Conservation (phyloP, 768 basidiomycete species). For the Boletellus ananas region DNA sequence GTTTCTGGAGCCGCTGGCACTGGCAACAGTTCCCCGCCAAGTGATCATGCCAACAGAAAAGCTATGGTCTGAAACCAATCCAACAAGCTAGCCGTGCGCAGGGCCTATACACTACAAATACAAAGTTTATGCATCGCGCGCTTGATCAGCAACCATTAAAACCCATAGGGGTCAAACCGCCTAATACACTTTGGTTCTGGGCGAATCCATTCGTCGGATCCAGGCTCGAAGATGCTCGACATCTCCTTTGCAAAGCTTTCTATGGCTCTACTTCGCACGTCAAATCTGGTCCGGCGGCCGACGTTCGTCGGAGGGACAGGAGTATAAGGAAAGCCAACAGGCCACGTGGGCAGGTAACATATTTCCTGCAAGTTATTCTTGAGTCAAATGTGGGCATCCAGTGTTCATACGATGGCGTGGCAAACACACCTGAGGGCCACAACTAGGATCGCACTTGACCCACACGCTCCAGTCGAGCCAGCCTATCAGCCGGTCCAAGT, state of each 20-base stretch:
- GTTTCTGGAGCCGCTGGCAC: too few relatives aligned
- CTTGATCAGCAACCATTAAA: too few relatives aligned
- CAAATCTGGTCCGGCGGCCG: too few relatives aligned
- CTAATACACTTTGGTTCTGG: constrained; percentile 9
- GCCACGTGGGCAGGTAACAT: not conserved
- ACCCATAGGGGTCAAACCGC: not conserved
- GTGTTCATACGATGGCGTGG: too few relatives aligned
- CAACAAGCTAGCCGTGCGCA: too few relatives aligned
- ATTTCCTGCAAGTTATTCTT: not conserved
- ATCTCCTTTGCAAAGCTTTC: not conserved
- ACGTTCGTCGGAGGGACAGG: too few relatives aligned
- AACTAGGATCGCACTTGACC: constrained; percentile 44
- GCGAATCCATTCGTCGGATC: not conserved
- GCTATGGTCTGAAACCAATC: too few relatives aligned
- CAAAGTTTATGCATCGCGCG: too few relatives aligned
- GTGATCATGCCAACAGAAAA: too few relatives aligned
- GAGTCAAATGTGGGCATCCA: too few relatives aligned
- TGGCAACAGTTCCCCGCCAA: too few relatives aligned
- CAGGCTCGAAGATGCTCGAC: not conserved
- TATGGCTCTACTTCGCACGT: not conserved
- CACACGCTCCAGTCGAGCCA: constrained; percentile 53
- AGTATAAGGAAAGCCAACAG: not conserved
- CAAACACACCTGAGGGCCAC: constrained; percentile 38
- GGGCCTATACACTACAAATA: too few relatives aligned
- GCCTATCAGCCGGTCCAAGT: constrained; percentile 34